Conservation (phyloP, 371 early-diverging fungal genomes). For the Syncephalis fuscata region DNA sequence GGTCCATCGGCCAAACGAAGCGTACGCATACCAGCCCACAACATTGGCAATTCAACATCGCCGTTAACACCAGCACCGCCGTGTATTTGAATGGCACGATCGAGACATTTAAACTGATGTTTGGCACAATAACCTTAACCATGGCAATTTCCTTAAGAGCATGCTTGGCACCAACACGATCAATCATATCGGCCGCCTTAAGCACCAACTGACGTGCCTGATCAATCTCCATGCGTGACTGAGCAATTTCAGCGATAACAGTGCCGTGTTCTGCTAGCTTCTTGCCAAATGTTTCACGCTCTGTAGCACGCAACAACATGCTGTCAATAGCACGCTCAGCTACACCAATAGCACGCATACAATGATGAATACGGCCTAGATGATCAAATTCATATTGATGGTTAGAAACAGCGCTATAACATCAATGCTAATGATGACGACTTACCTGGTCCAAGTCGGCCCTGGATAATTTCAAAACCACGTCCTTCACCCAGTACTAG, state of each 20-base stretch:
- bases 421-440: neutral
- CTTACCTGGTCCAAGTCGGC: constrained; percentile 83
- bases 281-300: constrained; percentile 77
- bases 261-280: constrained; percentile 65
- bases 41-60: constrained; percentile 69
- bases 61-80: constrained; percentile 84
- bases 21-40: constrained; percentile 70
- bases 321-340: constrained; percentile 82
- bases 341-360: constrained; percentile 90
- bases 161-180: constrained; percentile 66
- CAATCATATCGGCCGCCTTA: constrained; percentile 79
- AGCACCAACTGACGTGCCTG: constrained; percentile 77
- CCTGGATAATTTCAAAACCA: constrained; percentile 94
- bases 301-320: constrained; percentile 74
- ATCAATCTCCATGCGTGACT: constrained; percentile 80
- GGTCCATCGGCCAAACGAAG: constrained; percentile 89
- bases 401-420: constrained; percentile 1
- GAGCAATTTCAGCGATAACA: constrained; percentile 59
- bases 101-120: constrained; percentile 51
- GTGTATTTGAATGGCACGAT: constrained; percentile 81
- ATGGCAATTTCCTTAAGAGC: constrained; percentile 86
- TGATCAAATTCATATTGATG: neutral
- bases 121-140: constrained; percentile 83
- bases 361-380: constrained; percentile 8
- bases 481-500: constrained; percentile 88